Percentiles rank a stretch among this genome's conserved stretches.
These are phyloP conservation scores for Guyanaporus albipodus DNA, from an alignment of 768 basidiomycete species.

Conservation along the genomic window DNA sequence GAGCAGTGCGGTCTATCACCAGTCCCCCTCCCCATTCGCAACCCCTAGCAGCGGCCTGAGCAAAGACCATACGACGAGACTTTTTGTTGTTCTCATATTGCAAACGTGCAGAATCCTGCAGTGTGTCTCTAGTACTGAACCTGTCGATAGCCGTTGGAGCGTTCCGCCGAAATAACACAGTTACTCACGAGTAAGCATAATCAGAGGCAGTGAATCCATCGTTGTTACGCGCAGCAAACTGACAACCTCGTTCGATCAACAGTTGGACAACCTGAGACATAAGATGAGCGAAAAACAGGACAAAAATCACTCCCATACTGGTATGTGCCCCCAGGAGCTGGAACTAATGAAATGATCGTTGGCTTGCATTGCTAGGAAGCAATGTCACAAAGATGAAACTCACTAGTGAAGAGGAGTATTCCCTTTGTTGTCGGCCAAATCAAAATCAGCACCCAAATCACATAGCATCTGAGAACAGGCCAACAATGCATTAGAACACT, in stretches of 20 bases:
- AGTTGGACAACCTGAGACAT: slow-evolving; percentile 66
- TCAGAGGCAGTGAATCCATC: slow-evolving; percentile 90
- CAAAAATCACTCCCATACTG: slow-evolving; percentile 44
- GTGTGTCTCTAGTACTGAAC: slow-evolving; percentile 67
- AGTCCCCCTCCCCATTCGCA: slow-evolving; percentile 52
- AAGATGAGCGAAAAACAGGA: slow-evolving; percentile 11
- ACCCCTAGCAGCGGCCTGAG: slow-evolving; percentile 67
- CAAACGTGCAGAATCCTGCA: slow-evolving; percentile 75
- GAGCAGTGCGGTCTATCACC: slow-evolving; percentile 41
- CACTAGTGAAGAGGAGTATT: slow-evolving; percentile 94
- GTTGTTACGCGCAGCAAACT: slow-evolving; percentile 79
- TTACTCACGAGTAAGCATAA: slow-evolving; percentile 63
- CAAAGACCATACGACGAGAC: slow-evolving; percentile 63
- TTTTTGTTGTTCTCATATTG: slow-evolving; percentile 81
- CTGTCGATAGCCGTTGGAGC: slow-evolving; percentile 35
- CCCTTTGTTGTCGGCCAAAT: slow-evolving; percentile 86
- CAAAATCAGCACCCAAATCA: slow-evolving; percentile 85
- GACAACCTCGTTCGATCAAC: slow-evolving; percentile 86
- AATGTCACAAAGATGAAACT: slow-evolving; percentile 28
- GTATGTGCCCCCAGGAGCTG: slow-evolving; percentile 82
- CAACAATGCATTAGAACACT: slow-evolving; percentile 13
- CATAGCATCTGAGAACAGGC: slow-evolving; percentile 67
- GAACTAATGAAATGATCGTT: slow-evolving; percentile 46
- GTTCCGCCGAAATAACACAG: not conserved
- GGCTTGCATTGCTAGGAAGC: slow-evolving; percentile 1